Percentiles rank a stretch among this genome's conserved stretches.
phyloP scores from a whole-genome alignment of 2,329 filamentous ascomycete genomes.

The Conoideocrella luteorostrata region DNA sequence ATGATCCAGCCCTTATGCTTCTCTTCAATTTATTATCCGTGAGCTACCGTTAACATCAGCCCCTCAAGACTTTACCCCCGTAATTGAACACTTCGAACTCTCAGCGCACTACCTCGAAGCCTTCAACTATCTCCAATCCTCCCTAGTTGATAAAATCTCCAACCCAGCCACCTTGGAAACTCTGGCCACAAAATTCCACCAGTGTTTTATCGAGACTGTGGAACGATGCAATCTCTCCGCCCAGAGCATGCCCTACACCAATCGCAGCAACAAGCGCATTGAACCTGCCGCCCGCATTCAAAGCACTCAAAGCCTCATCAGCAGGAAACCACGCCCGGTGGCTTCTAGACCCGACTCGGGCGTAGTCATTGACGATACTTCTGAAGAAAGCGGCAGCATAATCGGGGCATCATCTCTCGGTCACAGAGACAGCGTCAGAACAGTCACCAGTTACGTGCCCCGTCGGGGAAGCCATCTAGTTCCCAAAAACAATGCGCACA shows the following conservation, averaged over 20 bases:
- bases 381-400: conserved; percentile 30
- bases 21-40: too few relatives aligned
- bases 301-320: conserved; percentile 13
- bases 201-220: conserved; percentile 33
- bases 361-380: conserved; percentile 31
- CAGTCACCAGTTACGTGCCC: conserved; percentile 14
- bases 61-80: conserved; percentile 35
- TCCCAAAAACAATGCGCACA: conserved; percentile 13
- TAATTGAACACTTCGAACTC: conserved; percentile 36
- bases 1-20: too few relatives aligned
- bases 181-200: conserved; percentile 31
- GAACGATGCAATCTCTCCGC: conserved; percentile 29
- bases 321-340: conserved; percentile 17
- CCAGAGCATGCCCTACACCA: conserved; percentile 31
- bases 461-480: conserved; percentile 19
- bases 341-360: conserved; percentile 31
- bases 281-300: conserved; percentile 20
- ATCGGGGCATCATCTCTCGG: conserved; percentile 15
- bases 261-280: conserved; percentile 34
- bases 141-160: conserved; percentile 30
- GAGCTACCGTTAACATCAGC: too few relatives aligned
- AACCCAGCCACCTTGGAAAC: conserved; percentile 32
- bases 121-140: conserved; percentile 26
- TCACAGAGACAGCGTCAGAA: conserved; percentile 25
- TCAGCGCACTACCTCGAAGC: conserved; percentile 26